Evolutionary conservation across 805 yeast genomes (phyloP), one percentile per base, ranked within the genome.

Genomic region (Suhomyces canberraensis): DNA sequence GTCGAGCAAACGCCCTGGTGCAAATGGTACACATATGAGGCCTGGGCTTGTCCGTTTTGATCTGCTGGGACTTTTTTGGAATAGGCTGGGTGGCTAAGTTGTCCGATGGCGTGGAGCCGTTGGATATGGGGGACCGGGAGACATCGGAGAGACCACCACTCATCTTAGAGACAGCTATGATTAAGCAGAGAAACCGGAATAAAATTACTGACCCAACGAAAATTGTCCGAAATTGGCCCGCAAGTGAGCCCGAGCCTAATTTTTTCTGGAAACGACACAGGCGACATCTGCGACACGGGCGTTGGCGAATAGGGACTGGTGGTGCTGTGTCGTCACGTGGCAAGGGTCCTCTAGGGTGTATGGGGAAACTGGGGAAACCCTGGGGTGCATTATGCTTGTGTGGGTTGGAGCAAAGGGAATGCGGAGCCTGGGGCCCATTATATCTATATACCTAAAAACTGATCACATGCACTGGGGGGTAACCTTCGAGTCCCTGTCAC

Each of bases 1-100:
- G 71, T 37, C 98, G 75, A 1, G 97, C 98, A 73, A 93, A 93
- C 2, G 95, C 95, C 42, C 98, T 73, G 1, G 97, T 87, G 58
- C 98, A 93, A 4, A 87, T 83, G 2, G 83, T 61, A 58, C 98
- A 93, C 8, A 86, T 73, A 54, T 87, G 95, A 1, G 98, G 98
- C 40, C 98, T 71, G 11, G 98, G 98, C 56, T 89, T 89, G 53
- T 88, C 95, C 0, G 96, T 87, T 59, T 87, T 86, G 55, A 86
- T 83, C 40, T 80, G 73, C 30, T 86, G 81, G 4, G 95, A 81
- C 56, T 89, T 88, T 48, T 84, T 82, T 17, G 96, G 96, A 29
- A 88, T 86, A 8, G 95, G 95, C 54, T 79, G 81, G 31, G 60
- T 56, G 18, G 26, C 34, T 16, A 36, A 24, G n/a, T 34, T 15